A percentile compares a stretch with the other conserved stretches of the same genome.
Conservation (phyloP, 495 filamentous ascomycete species). For the Penicillium coffeae region DNA sequence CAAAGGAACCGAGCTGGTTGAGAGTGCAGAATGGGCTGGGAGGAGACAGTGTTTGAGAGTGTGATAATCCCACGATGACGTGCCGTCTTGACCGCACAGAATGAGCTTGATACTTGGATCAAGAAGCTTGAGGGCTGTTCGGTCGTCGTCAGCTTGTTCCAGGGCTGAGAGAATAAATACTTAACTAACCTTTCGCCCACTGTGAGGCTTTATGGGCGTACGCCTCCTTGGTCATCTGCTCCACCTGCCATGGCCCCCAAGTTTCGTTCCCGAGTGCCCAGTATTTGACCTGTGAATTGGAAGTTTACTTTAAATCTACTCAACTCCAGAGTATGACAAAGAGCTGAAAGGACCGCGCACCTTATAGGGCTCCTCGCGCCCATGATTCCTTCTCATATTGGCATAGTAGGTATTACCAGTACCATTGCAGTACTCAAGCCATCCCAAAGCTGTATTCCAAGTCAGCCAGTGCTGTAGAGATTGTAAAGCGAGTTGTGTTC, state of each 20-base stretch:
- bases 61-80: constrained; percentile 66
- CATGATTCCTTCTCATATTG: constrained; percentile 69
- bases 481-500: no score
- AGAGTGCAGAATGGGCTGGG: constrained; percentile 34
- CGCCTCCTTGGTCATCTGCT: constrained; percentile 67
- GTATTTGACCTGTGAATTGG: constrained; percentile 49
- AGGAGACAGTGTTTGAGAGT: constrained; percentile 61
- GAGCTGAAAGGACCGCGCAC: constrained; percentile 32
- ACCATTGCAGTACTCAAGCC: constrained; percentile 81
- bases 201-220: constrained; percentile 74
- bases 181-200: constrained; percentile 61
- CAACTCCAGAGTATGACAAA: background rate
- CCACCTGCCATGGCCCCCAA: constrained; percentile 79
- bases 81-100: constrained; percentile 68
- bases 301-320: no score
- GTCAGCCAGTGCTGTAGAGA: no score
- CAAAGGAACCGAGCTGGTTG: constrained; percentile 48
- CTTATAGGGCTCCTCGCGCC: constrained; percentile 67
- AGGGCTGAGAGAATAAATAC: no score
- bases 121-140: constrained; percentile 65
- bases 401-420: constrained; percentile 71
- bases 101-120: constrained; percentile 64
- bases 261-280: constrained; percentile 70
- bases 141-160: no score
- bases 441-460: constrained; percentile 58